Percentiles rank a stretch among this genome's conserved stretches.
Conservation (phyloP, 495 filamentous ascomycete genomes). For the Neurospora cerealis region DNA sequence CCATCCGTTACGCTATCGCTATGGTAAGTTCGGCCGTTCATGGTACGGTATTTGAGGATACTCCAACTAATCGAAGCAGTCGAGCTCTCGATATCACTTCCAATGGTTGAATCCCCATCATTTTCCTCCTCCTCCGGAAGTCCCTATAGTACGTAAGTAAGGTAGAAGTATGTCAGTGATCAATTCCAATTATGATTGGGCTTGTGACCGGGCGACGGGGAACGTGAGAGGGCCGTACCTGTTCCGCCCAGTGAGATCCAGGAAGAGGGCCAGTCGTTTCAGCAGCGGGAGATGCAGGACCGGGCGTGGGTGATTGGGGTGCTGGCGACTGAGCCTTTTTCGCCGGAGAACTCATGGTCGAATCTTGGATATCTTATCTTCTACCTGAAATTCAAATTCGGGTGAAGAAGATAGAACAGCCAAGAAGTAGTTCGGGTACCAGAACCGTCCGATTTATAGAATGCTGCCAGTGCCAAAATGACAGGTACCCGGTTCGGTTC, state of each 20-base stretch:
- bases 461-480: too few species aligned
- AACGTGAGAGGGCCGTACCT: neutral
- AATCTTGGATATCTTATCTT: neutral
- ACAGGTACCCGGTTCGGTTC: too few species aligned
- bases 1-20: constrained; percentile 22
- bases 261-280: neutral
- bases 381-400: neutral
- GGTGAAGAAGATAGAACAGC: too few species aligned
- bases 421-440: neutral
- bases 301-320: constrained; percentile 60
- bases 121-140: constrained; percentile 3
- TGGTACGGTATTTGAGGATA: constrained; percentile 32
- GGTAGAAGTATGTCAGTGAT: neutral
- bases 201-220: neutral
- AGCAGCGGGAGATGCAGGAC: constrained; percentile 28
- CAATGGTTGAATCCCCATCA: constrained; percentile 29
- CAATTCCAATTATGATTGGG: neutral
- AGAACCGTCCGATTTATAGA: neutral
- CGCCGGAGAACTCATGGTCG: constrained; percentile 5
- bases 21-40: constrained; percentile 31
- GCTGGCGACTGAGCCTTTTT: constrained; percentile 67
- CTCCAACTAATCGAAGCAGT: constrained; percentile 36
- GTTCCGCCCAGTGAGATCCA: constrained; percentile 1
- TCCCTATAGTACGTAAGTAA: neutral
- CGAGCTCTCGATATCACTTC: constrained; percentile 18